Conservation (phyloP, 768 basidiomycete species). For the Tylopilus rubrobrunneus region DNA sequence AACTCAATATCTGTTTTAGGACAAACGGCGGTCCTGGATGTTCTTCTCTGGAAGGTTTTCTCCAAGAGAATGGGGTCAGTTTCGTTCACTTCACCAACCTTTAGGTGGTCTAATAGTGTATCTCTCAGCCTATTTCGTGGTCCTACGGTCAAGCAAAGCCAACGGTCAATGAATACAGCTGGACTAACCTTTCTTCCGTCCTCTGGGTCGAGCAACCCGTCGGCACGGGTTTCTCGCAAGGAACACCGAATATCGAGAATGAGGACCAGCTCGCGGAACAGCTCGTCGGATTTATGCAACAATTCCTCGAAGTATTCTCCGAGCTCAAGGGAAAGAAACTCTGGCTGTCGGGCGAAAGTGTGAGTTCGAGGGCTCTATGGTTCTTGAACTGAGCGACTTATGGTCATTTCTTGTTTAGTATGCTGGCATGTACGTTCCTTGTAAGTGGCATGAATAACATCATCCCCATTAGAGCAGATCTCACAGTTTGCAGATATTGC, state of each 20-base stretch:
- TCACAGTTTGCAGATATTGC: slow-evolving; percentile 53
- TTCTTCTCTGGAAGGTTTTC: slow-evolving; percentile 64
- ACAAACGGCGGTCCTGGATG: slow-evolving; percentile 82
- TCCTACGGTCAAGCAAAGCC: slow-evolving; percentile 58
- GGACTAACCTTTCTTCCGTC: slow-evolving; percentile 76
- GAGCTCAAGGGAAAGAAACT: slow-evolving; percentile 73
- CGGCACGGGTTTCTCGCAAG: slow-evolving; percentile 75
- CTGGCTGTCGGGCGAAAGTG: slow-evolving; percentile 72
- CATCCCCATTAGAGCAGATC: neutral
- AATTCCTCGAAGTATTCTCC: slow-evolving; percentile 71
- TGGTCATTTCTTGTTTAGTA: slow-evolving; percentile 40
- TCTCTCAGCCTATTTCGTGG: slow-evolving; percentile 69
- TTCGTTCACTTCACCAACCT: neutral
- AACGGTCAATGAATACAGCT: slow-evolving; percentile 62
- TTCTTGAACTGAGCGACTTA: no score
- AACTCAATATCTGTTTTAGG: slow-evolving; percentile 37
- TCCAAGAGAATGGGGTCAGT: slow-evolving; percentile 73
- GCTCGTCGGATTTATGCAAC: slow-evolving; percentile 57
- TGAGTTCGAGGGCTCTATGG: slow-evolving; percentile 43
- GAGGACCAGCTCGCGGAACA: slow-evolving; percentile 57
- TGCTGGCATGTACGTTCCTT: slow-evolving; percentile 65
- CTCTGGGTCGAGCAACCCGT: slow-evolving; percentile 79
- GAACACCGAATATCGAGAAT: slow-evolving; percentile 56
- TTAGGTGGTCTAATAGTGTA: neutral
- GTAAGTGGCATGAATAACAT: slow-evolving; percentile 31